phyloP scores from a whole-genome alignment of 2,329 filamentous ascomycete genomes.

The Xylaria hypoxylon region DNA sequence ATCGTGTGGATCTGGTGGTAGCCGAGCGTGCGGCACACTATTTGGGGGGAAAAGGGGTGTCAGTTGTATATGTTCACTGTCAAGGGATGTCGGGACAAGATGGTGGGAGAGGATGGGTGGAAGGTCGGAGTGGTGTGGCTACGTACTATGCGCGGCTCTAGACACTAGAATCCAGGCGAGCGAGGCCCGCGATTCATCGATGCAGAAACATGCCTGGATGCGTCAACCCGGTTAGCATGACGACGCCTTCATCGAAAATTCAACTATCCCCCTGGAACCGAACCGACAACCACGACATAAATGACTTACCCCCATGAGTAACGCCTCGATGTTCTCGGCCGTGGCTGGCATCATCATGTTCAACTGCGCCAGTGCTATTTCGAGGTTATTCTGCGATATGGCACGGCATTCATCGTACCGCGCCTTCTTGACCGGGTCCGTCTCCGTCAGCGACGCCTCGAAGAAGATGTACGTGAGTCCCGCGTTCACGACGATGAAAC shows the following conservation, averaged over 20 bases:
- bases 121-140: neutral
- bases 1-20: conserved; percentile 49
- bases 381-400: conserved; percentile 51
- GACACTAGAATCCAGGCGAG: conserved; percentile 50
- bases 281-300: neutral
- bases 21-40: conserved; percentile 50
- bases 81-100: neutral
- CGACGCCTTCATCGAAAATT: too few relatives aligned
- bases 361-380: conserved; percentile 52
- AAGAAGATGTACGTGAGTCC: conserved; percentile 52
- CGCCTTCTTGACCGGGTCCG: conserved; percentile 44
- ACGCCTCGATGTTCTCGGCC: conserved; percentile 61
- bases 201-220: conserved; percentile 43
- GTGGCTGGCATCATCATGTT: conserved; percentile 61
- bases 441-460: conserved; percentile 45
- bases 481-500: conserved; percentile 57
- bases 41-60: neutral
- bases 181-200: conserved; percentile 50
- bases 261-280: neutral
- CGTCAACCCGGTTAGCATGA: neutral
- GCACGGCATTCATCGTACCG: conserved; percentile 44
- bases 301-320: conserved; percentile 58
- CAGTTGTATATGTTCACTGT: neutral
- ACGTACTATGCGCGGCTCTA: conserved; percentile 48
- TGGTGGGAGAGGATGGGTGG: too few relatives aligned